A percentile compares a stretch with the other conserved stretches of the same genome.
Conservation (phyloP, 2,329 filamentous ascomycete genomes). For the Penicillium sp. region DNA sequence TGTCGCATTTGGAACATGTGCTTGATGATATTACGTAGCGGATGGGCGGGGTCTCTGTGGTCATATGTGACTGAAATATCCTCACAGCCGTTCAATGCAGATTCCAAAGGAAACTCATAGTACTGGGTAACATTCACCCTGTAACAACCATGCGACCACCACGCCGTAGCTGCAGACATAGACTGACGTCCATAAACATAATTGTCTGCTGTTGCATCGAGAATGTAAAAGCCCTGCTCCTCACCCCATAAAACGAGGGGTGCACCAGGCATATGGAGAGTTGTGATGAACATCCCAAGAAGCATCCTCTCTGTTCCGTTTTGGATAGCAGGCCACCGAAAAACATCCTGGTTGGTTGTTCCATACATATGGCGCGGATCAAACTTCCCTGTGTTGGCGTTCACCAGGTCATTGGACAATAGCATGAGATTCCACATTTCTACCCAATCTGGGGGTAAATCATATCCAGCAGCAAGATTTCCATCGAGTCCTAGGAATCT, state of each 20-base stretch:
- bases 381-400: slow-evolving; percentile 57
- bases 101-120: slow-evolving; percentile 55
- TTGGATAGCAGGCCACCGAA: slow-evolving; percentile 58
- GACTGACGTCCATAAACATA: slow-evolving; percentile 63
- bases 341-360: slow-evolving; percentile 63
- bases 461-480: slow-evolving; percentile 51
- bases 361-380: slow-evolving; percentile 64
- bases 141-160: slow-evolving; percentile 64
- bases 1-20: slow-evolving; percentile 59
- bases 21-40: slow-evolving; percentile 58
- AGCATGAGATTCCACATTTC: slow-evolving; percentile 56
- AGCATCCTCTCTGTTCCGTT: slow-evolving; percentile 57
- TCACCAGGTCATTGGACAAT: slow-evolving; percentile 57
- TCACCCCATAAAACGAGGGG: slow-evolving; percentile 61
- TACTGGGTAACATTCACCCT: slow-evolving; percentile 54
- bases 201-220: slow-evolving; percentile 62
- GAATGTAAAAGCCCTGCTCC: slow-evolving; percentile 61
- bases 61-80: slow-evolving; percentile 57
- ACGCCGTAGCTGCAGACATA: slow-evolving; percentile 59
- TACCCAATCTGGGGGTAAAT: slow-evolving; percentile 53
- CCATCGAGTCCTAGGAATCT: slow-evolving; percentile 60
- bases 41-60: slow-evolving; percentile 60
- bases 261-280: slow-evolving; percentile 58
- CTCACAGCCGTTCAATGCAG: slow-evolving; percentile 52
- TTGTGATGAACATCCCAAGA: slow-evolving; percentile 56